Percentiles rank a stretch among this genome's conserved stretches.
These are phyloP conservation scores for Whalleya microplaca DNA, from an alignment of 2,329 filamentous ascomycete genomes.

Conservation along the genomic window DNA sequence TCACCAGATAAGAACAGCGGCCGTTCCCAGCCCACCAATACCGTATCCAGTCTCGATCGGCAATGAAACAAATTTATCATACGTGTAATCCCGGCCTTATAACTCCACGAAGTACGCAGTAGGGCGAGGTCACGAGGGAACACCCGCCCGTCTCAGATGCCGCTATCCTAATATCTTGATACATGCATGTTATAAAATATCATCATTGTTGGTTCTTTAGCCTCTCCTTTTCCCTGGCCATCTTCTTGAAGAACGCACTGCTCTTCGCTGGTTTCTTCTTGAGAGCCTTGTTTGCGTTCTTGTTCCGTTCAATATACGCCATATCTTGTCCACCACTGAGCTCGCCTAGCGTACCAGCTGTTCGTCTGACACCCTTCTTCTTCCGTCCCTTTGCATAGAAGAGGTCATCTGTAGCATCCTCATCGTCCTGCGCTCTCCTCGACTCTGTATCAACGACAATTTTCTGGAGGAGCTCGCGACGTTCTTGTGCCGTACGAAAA, in stretches of 20 bases:
- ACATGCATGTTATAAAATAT: conserved; percentile 4
- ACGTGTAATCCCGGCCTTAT: background rate
- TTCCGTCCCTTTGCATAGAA: conserved; percentile 37
- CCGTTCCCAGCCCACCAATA: conserved; percentile 1
- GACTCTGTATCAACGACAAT: conserved; percentile 87
- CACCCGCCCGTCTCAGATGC: background rate
- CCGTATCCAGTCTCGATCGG: background rate
- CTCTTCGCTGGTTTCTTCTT: conserved; percentile 64
- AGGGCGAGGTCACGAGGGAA: background rate
- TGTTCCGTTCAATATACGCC: conserved; percentile 90
- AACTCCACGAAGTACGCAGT: background rate
- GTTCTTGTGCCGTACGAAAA: conserved; percentile 78
- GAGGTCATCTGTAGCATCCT: conserved; percentile 60
- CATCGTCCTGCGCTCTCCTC: conserved; percentile 62
- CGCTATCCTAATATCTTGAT: background rate
- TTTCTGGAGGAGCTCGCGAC: conserved; percentile 84
- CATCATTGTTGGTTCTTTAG: conserved; percentile 35
- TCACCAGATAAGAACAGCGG: conserved; percentile 10
- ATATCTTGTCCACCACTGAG: conserved; percentile 92
- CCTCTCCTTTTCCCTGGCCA: conserved; percentile 64
- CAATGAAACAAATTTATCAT: background rate
- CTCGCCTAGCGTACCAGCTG: conserved; percentile 82
- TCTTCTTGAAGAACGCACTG: conserved; percentile 67
- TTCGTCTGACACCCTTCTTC: conserved; percentile 70
- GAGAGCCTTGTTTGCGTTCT: conserved; percentile 67